These are phyloP conservation scores for Aspergillus chevalieri DNA, from an alignment of 2,329 filamentous ascomycete species.

Conservation along the genomic window DNA sequence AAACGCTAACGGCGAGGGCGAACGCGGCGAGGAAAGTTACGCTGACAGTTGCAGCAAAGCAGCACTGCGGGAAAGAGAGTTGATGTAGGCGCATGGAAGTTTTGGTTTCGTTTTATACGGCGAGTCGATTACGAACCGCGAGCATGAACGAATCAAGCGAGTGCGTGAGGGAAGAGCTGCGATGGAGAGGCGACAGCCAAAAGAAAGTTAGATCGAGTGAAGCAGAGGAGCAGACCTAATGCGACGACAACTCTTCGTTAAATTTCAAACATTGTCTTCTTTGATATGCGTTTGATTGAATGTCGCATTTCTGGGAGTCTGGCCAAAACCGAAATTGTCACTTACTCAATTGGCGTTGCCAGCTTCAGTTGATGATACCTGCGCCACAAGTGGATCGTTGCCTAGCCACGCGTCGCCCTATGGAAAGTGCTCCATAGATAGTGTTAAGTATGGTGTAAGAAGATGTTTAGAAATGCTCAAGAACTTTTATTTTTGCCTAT, in stretches of 20 bases:
- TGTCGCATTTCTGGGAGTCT: not conserved
- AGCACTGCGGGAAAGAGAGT: constrained; percentile 64
- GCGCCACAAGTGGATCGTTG: not conserved
- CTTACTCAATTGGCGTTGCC: not conserved
- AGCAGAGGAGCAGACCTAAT: not conserved
- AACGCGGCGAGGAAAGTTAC: constrained; percentile 53
- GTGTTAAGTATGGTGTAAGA: not conserved
- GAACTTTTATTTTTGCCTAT: not conserved
- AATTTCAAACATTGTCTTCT: not conserved
- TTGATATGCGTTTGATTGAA: not conserved
- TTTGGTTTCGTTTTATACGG: not conserved
- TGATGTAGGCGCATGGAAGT: constrained; percentile 38
- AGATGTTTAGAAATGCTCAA: not conserved
- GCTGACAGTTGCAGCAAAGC: constrained; percentile 61
- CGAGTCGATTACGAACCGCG: not conserved
- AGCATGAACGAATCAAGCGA: not conserved
- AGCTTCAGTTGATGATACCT: not conserved
- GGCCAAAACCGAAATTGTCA: not conserved
- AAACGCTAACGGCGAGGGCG: constrained; percentile 56
- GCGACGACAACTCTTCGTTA: not conserved
- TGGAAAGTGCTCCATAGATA: too few species aligned
- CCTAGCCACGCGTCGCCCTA: not conserved
- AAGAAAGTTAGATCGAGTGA: not conserved
- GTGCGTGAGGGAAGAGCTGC: not conserved
- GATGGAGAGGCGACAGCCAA: not conserved